Conservation (phyloP, 1,284 basidiomycete species). For the Golubevia sp. region DNA sequence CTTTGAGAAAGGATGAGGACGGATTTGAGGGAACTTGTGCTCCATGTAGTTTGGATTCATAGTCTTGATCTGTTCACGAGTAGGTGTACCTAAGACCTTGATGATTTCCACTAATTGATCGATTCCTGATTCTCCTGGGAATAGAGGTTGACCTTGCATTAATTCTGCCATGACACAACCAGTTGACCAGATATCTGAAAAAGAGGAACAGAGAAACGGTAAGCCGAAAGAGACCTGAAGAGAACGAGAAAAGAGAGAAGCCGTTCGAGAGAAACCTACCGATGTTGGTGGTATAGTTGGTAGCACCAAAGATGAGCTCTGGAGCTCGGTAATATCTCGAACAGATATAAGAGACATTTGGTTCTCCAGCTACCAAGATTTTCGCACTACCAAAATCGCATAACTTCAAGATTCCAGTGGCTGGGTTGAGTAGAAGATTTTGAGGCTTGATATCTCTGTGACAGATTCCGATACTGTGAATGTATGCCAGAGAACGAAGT, state of each 20-base stretch:
- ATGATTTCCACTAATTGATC: constrained; percentile 99
- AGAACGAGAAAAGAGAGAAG: not conserved
- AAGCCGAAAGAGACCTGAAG: constrained; percentile 8
- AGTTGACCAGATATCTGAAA: constrained; percentile 92
- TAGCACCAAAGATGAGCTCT: constrained; percentile 98
- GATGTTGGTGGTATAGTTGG: constrained; percentile 99
- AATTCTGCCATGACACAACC: constrained; percentile 99
- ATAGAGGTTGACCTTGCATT: constrained; percentile 97
- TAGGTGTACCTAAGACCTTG: constrained; percentile 98
- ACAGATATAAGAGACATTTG: constrained; percentile 99
- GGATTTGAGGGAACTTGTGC: constrained; percentile 99
- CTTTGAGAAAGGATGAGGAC: constrained; percentile 72
- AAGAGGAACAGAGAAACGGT: not conserved
- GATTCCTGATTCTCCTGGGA: constrained; percentile 98
- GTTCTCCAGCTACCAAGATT: constrained; percentile 95
- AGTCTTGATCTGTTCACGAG: constrained; percentile 99
- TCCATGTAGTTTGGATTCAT: constrained; percentile 99
- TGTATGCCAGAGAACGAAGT: constrained; percentile 93
- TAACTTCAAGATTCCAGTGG: constrained; percentile 93
- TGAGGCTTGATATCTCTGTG: constrained; percentile 99
- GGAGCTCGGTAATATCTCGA: constrained; percentile 99
- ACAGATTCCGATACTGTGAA: constrained; percentile 84
- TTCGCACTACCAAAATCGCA: constrained; percentile 99
- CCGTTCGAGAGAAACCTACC: constrained; percentile 67
- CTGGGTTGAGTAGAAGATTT: constrained; percentile 94